Evolutionary conservation across 2,329 filamentous ascomycete genomes (phyloP).

Genomic region (Diaporthe longicolla): DNA sequence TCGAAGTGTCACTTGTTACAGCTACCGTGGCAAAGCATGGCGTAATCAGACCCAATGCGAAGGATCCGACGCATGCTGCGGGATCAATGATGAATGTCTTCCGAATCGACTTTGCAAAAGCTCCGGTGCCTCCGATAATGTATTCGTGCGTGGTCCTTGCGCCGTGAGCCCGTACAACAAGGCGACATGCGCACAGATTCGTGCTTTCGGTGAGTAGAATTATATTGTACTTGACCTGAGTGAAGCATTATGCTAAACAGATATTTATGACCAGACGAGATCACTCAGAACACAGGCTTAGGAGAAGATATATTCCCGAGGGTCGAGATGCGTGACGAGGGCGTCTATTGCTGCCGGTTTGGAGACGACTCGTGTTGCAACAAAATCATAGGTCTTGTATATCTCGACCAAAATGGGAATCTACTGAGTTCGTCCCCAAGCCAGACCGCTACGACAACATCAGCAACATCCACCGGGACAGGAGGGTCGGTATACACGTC

Average conservation of each 20-base stretch:
- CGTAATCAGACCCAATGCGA: not conserved
- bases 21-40: too few relatives aligned
- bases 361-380: not conserved
- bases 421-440: not conserved
- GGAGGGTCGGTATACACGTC: not conserved
- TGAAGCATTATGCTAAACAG: not conserved
- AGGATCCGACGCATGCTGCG: not conserved
- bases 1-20: too few relatives aligned
- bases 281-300: not conserved
- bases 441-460: not conserved
- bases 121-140: not conserved
- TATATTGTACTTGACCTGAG: not conserved
- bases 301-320: not conserved
- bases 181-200: not conserved
- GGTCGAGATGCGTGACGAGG: not conserved
- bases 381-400: too few relatives aligned
- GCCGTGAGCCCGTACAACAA: not conserved
- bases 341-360: not conserved
- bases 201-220: not conserved
- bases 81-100: not conserved
- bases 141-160: not conserved
- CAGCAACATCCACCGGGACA: not conserved
- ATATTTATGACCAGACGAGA: not conserved
- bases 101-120: slow-evolving; percentile 3
- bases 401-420: not conserved